Percentiles rank a stretch among this genome's conserved stretches.
Conservation (phyloP, 148 eudicot species). For the Silene uniflora region DNA sequence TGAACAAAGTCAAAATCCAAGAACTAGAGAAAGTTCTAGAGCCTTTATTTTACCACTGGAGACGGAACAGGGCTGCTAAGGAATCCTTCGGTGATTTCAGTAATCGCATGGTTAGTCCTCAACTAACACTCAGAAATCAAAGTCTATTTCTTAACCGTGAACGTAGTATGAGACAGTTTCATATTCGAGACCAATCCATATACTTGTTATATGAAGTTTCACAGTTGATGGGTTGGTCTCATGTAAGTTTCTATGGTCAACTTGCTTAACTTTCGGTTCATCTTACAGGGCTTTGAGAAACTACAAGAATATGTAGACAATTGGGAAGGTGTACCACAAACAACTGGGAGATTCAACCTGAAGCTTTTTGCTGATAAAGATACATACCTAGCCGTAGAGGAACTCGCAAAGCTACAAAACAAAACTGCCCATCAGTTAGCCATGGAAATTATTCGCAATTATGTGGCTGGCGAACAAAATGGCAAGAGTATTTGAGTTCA, state of each 20-base stretch:
- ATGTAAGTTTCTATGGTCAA: too few relatives aligned
- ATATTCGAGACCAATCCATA: too few relatives aligned
- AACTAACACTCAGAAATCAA: not conserved
- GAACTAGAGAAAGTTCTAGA: constrained; percentile 92
- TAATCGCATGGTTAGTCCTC: constrained; percentile 62
- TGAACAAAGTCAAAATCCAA: constrained; percentile 88
- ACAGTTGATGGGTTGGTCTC: too few relatives aligned
- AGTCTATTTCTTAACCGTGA: too few relatives aligned
- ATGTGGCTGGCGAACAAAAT: constrained; percentile 60
- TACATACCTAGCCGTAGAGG: constrained; percentile 63
- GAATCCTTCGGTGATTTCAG: constrained; percentile 93
- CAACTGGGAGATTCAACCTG: constrained; percentile 47
- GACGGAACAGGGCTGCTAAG: constrained; percentile 40
- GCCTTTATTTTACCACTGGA: constrained; percentile 89
- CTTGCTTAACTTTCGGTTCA: too few relatives aligned
- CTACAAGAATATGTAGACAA: constrained; percentile 73
- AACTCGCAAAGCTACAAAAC: constrained; percentile 60
- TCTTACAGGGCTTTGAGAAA: constrained; percentile 76
- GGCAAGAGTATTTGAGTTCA: constrained; percentile 36
- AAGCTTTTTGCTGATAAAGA: constrained; percentile 72
- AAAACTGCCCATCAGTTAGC: constrained; percentile 86
- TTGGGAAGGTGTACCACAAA: constrained; percentile 59
- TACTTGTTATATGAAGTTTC: too few relatives aligned
- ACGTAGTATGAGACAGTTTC: too few relatives aligned
- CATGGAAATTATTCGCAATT: constrained; percentile 64